A percentile compares a stretch with the other conserved stretches of the same genome.
These are phyloP conservation scores for Tetradesmus lagerheimii DNA, from an alignment of 139 green algal genomes.

Conservation along the genomic window DNA sequence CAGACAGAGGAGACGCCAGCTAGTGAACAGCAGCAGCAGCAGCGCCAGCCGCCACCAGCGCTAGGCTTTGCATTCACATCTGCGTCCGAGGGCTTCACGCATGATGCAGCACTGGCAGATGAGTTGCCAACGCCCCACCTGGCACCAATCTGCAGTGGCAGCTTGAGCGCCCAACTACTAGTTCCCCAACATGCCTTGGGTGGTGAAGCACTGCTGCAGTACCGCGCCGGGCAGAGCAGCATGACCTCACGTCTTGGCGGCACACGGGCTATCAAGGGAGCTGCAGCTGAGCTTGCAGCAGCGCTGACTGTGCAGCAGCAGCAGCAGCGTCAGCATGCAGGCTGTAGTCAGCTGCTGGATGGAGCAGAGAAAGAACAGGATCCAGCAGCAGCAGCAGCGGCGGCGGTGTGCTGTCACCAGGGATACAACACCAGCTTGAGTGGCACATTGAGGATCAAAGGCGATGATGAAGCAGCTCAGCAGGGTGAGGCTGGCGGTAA, in stretches of 20 bases:
- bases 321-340: background rate
- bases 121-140: constrained; percentile 23
- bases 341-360: background rate
- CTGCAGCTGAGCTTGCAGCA: too few relatives aligned
- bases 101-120: background rate
- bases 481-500: too few relatives aligned
- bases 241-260: background rate
- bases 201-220: background rate
- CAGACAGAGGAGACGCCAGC: too few relatives aligned
- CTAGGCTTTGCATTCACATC: background rate
- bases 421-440: background rate
- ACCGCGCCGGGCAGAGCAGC: background rate
- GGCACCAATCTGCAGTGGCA: background rate
- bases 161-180: background rate
- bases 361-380: background rate
- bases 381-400: background rate
- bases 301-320: background rate
- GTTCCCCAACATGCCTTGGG: background rate
- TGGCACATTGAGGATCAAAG: background rate
- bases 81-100: background rate
- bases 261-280: background rate
- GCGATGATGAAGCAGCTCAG: background rate
- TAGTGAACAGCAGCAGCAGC: background rate
- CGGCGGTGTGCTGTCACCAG: background rate
- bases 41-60: background rate